A percentile compares a stretch with the other conserved stretches of the same genome.
Evolutionary conservation across 1,139 yeast genomes (phyloP).

Genomic region (Kodamaea sp.): DNA sequence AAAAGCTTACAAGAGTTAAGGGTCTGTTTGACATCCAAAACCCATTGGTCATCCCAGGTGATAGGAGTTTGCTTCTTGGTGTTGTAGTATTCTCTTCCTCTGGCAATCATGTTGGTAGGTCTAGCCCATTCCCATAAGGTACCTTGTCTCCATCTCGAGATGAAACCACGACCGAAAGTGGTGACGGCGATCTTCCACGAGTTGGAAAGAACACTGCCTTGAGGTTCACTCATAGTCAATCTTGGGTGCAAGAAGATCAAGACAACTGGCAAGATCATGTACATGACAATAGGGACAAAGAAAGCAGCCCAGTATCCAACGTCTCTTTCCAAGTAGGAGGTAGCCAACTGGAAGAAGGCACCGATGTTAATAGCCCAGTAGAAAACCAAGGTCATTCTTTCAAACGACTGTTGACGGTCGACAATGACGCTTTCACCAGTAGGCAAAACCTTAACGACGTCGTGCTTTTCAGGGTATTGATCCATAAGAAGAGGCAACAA

Average conservation of each 20-base stretch:
- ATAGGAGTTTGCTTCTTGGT: conserved; percentile 33
- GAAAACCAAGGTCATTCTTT: conserved; percentile 73
- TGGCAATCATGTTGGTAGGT: conserved; percentile 48
- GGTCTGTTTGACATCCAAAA: conserved; percentile 60
- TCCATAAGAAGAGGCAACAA: conserved; percentile 53
- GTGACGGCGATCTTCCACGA: conserved; percentile 41
- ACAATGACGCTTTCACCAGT: conserved; percentile 68
- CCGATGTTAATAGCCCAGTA: conserved; percentile 84
- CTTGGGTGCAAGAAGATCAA: conserved; percentile 38
- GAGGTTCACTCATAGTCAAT: conserved; percentile 41
- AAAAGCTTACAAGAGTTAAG: conserved; percentile 62
- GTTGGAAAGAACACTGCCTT: conserved; percentile 51
- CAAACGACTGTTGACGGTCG: conserved; percentile 72
- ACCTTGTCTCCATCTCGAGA: conserved; percentile 34
- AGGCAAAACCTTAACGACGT: conserved; percentile 58
- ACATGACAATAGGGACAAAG: conserved; percentile 55
- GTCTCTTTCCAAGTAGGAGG: conserved; percentile 68
- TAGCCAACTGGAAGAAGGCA: conserved; percentile 73
- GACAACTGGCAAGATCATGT: conserved; percentile 49
- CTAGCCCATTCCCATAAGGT: conserved; percentile 57
- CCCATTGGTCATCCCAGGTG: conserved; percentile 57
- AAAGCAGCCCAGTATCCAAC: conserved; percentile 80
- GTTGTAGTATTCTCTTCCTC: conserved; percentile 39
- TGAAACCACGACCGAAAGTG: conserved; percentile 41
- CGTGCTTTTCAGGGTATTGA: conserved; percentile 52